phyloP scores from a whole-genome alignment of 140 eudicot genomes.

The Flaveria floridana region DNA sequence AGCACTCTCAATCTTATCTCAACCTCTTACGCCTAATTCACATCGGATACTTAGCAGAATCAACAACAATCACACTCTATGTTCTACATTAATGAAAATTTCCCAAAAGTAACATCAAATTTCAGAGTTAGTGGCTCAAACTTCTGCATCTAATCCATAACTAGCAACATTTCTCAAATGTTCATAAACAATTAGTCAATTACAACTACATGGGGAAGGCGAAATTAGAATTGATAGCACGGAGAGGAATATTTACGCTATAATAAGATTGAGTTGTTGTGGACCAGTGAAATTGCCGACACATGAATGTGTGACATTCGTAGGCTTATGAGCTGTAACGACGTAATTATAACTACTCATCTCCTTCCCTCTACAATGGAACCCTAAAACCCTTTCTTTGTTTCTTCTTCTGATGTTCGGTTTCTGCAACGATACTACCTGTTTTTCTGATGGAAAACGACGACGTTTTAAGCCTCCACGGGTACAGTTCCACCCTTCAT shows the following conservation, averaged over 20 bases:
- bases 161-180: too few relatives aligned
- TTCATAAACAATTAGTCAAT: too few relatives aligned
- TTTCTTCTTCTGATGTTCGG: constrained; percentile 1
- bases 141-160: background rate
- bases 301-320: constrained; percentile 88
- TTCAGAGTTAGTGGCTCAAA: constrained; percentile 8
- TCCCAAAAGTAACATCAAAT: constrained; percentile 7
- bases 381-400: constrained; percentile 34
- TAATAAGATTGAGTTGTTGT: constrained; percentile 82
- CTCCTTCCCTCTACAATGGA: background rate
- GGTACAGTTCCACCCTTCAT: background rate
- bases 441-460: background rate
- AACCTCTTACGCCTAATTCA: background rate
- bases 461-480: constrained; percentile 6
- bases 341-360: constrained; percentile 91
- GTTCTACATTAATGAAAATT: background rate
- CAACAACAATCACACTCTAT: background rate
- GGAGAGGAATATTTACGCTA: constrained; percentile 44
- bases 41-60: background rate
- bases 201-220: too few relatives aligned
- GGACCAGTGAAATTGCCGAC: constrained; percentile 97
- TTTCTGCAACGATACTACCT: background rate
- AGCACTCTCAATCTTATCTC: background rate
- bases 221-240: background rate
- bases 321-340: constrained; percentile 96